Percentiles rank a stretch among this genome's conserved stretches.
Conservation (phyloP, 441 rosid genomes). For the Rhodomyrtus psidioides region DNA sequence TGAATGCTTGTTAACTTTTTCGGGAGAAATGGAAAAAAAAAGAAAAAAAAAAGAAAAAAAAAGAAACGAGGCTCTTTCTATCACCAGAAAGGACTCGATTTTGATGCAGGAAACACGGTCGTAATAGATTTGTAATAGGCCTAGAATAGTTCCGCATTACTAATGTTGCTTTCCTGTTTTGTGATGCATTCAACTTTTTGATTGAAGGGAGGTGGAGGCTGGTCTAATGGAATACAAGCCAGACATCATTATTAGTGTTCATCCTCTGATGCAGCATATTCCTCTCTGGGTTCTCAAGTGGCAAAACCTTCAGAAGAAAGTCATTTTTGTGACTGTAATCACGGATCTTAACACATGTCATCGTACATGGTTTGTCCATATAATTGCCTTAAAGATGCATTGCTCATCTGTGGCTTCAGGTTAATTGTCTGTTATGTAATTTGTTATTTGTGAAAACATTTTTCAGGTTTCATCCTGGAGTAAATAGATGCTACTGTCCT, state of each 20-base stretch:
- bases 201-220: slow-evolving; percentile 88
- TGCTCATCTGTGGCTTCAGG: background rate
- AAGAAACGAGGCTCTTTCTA: background rate
- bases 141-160: background rate
- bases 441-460: background rate
- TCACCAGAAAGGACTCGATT: background rate
- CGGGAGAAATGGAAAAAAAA: background rate
- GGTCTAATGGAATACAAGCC: slow-evolving; percentile 97
- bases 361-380: slow-evolving; percentile 68
- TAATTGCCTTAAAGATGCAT: background rate
- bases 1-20: background rate
- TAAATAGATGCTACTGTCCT: slow-evolving; percentile 87
- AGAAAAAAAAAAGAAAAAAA: background rate
- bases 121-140: background rate
- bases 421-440: background rate
- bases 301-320: slow-evolving; percentile 93
- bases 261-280: slow-evolving; percentile 96
- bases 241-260: slow-evolving; percentile 90
- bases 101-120: background rate
- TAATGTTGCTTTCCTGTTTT: background rate
- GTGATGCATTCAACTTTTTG: background rate
- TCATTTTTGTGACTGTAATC: slow-evolving; percentile 81
- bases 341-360: slow-evolving; percentile 94
- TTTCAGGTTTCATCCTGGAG: slow-evolving; percentile 89
- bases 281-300: slow-evolving; percentile 96